Base-by-base conservation (phyloP, 768 basidiomycete species). In the Scleroderma citrinum region DNA sequence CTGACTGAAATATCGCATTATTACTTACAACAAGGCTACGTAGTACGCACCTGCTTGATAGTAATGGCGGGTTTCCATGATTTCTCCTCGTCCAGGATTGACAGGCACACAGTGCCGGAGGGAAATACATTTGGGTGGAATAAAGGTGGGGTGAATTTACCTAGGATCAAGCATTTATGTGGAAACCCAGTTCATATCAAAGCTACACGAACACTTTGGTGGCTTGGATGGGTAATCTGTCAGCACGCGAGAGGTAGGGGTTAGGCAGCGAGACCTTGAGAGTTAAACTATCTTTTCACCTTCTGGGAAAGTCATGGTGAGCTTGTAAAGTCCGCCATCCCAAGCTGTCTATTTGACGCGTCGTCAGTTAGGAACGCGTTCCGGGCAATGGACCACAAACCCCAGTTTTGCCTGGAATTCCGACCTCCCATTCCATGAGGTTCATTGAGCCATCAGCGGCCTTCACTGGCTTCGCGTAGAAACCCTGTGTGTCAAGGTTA, bases 111-210 rank as follows among this genome's bases (percentile, higher is more conserved):
- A 17, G 96, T 99, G 21, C 96, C 96, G 26, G 95, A 98, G 1
- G 96, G 96, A 64, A 97, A 99, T 47, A 99, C 94, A 64, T 98
- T 98, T 23, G 95, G 94, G 65, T 99, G 95, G 73, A 97, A 97
- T 43, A 98, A 73, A 31, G 95, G 86, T 2, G 95, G 96, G 1
- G 83, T 74, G 71, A 97, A 98, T 84, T 98, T 98, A 74, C 94
- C 94, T 96, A 63, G 26, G 54, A 55, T 34, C 37, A 46, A 29
- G 47, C 29, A 29, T 47, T 42, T 31, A n/a, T 32, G 34, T 39
- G 37, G 39, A 43, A 8, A 29, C 40, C 46, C 40, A 37, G 6
- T 8, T 23, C 32, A 19, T 23, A 34, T 51, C 24, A 36, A 34
- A 46, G 36, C 44, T 54, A 30, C 46, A 74, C 79, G 50, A 62